These are phyloP conservation scores for Lasiosphaeria miniovina DNA, from an alignment of 495 filamentous ascomycete genomes.

Conservation along the genomic window DNA sequence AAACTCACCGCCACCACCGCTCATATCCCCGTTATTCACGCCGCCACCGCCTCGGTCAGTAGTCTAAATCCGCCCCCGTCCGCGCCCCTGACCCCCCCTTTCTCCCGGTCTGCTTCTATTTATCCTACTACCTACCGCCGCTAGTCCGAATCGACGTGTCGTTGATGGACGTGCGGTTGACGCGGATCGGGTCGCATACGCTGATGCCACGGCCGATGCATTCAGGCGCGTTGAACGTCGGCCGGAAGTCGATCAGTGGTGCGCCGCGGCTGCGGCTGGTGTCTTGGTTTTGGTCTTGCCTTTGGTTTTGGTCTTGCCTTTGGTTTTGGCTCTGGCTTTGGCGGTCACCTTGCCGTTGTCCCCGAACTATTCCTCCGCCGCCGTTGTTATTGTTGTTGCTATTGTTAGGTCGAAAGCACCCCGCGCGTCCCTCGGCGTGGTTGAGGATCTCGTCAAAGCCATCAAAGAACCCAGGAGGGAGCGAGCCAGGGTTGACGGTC, in stretches of 20 bases:
- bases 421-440: constrained; percentile 5
- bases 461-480: background rate
- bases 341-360: no score
- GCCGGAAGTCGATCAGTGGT: constrained; percentile 8
- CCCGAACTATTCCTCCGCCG: no score
- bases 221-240: constrained; percentile 13
- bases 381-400: constrained; percentile 6
- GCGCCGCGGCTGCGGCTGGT: background rate
- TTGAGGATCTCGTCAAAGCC: constrained; percentile 4
- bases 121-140: background rate
- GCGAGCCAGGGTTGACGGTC: background rate
- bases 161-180: constrained; percentile 10
- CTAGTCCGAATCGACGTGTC: constrained; percentile 9
- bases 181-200: constrained; percentile 29
- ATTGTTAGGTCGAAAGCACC: background rate
- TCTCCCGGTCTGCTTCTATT: background rate
- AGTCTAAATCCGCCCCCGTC: background rate
- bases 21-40: background rate
- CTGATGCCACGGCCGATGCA: constrained; percentile 27
- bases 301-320: background rate
- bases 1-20: background rate
- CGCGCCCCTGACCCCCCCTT: background rate
- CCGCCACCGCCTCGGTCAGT: no score
- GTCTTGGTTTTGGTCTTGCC: background rate
- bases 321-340: background rate